These are phyloP conservation scores for Raffaelea ambrosiae DNA, from an alignment of 2,329 filamentous ascomycete species.

Conservation along the genomic window DNA sequence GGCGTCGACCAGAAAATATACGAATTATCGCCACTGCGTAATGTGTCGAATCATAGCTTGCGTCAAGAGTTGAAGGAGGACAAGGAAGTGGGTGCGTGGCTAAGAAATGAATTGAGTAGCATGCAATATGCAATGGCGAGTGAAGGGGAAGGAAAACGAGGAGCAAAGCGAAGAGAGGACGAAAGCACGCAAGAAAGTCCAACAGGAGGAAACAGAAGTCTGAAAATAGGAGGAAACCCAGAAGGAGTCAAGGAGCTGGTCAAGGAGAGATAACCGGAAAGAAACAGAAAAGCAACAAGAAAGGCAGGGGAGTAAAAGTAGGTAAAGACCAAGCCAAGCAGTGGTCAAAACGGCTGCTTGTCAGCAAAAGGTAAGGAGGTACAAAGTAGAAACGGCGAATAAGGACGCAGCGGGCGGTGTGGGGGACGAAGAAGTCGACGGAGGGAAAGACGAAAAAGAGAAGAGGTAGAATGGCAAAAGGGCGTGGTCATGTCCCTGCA, in stretches of 20 bases:
- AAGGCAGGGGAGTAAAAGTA: neutral
- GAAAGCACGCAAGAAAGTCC: neutral
- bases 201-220: slow-evolving; percentile 1
- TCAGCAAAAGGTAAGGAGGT: neutral
- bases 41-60: slow-evolving; percentile 10
- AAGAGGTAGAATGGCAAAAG: neutral
- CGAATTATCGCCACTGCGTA: slow-evolving; percentile 8
- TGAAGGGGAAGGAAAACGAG: neutral
- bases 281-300: neutral
- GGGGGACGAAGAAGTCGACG: too few relatives aligned
- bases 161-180: neutral
- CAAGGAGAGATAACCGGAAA: neutral
- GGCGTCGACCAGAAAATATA: neutral
- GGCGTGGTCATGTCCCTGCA: neutral
- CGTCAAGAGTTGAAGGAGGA: neutral
- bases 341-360: neutral
- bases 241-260: neutral
- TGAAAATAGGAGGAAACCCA: neutral
- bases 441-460: neutral
- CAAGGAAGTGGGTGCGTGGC: neutral
- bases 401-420: too few relatives aligned
- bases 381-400: neutral
- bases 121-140: neutral
- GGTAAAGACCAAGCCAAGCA: neutral
- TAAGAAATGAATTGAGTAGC: neutral